Evolutionary conservation across 306 rosid species (phyloP).

Genomic region (Urtica urens): DNA sequence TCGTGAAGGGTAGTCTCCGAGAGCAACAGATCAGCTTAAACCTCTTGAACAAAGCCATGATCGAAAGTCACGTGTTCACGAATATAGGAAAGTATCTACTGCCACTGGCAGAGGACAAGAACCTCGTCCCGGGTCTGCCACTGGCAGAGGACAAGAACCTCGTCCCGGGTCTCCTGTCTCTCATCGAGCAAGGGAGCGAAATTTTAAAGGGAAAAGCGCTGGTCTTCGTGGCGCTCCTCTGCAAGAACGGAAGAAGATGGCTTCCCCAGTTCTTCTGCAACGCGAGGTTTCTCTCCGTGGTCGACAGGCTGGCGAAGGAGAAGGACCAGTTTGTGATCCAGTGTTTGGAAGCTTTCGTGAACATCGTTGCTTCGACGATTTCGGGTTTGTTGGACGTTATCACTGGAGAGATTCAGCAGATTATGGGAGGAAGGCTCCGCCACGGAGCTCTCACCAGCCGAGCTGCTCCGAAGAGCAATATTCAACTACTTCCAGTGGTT

Average conservation of each 20-base stretch:
- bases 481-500: constrained; percentile 80
- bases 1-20: constrained; percentile 69
- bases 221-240: constrained; percentile 70
- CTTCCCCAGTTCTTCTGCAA: constrained; percentile 83
- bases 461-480: constrained; percentile 67
- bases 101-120: constrained; percentile 73
- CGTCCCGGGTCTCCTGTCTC: constrained; percentile 58
- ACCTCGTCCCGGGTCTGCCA: constrained; percentile 68
- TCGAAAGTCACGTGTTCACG: constrained; percentile 71
- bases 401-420: constrained; percentile 73
- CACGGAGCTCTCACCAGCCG: constrained; percentile 69
- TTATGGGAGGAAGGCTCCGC: constrained; percentile 89
- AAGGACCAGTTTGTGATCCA: constrained; percentile 67
- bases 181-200: constrained; percentile 88
- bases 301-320: constrained; percentile 84
- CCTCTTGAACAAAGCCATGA: constrained; percentile 77
- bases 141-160: constrained; percentile 81
- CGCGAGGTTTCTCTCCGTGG: constrained; percentile 71
- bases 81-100: constrained; percentile 62
- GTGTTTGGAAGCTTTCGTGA: constrained; percentile 68
- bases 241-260: constrained; percentile 85
- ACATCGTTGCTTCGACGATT: constrained; percentile 57
- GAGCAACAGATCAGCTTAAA: constrained; percentile 96
- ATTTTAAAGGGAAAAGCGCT: constrained; percentile 84
- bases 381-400: constrained; percentile 76